phyloP scores from a whole-genome alignment of 2,329 filamentous ascomycete species.

The Xylariomycetidae sp. region DNA sequence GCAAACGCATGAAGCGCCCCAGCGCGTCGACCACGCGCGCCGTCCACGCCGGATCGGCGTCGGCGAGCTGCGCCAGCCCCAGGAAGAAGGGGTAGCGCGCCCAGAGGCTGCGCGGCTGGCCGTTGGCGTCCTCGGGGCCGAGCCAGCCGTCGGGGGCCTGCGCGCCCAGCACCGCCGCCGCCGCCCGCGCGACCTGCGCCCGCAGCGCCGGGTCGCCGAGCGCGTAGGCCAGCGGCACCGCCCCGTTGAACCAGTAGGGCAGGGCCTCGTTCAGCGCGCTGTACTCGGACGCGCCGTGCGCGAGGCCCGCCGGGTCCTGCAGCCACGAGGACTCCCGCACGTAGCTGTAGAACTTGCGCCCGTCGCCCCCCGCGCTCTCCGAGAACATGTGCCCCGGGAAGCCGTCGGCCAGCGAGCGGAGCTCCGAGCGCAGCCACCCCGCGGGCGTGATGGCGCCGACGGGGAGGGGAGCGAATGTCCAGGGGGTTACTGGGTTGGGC shows the following conservation, averaged over 20 bases:
- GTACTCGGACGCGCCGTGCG: slow-evolving; percentile 45
- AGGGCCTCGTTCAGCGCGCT: slow-evolving; percentile 49
- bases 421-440: not conserved
- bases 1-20: slow-evolving; percentile 12
- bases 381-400: slow-evolving; percentile 43
- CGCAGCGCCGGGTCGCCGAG: slow-evolving; percentile 41
- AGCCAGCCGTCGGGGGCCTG: slow-evolving; percentile 47
- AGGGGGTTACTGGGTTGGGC: too few species aligned
- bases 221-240: slow-evolving; percentile 50
- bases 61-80: slow-evolving; percentile 26
- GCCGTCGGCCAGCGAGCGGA: slow-evolving; percentile 31
- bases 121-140: slow-evolving; percentile 29
- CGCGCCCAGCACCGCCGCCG: slow-evolving; percentile 36
- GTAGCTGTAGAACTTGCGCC: slow-evolving; percentile 46
- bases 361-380: not conserved
- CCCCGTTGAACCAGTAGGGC: slow-evolving; percentile 55
- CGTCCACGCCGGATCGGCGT: slow-evolving; percentile 20
- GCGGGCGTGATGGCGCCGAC: not conserved
- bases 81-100: slow-evolving; percentile 26
- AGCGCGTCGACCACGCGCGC: slow-evolving; percentile 11
- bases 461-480: not conserved
- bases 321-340: slow-evolving; percentile 46
- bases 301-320: slow-evolving; percentile 11
- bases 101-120: slow-evolving; percentile 13
- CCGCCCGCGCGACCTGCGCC: slow-evolving; percentile 35